Conservation (phyloP, 1,284 basidiomycete species). For the Ganoderma sp. region DNA sequence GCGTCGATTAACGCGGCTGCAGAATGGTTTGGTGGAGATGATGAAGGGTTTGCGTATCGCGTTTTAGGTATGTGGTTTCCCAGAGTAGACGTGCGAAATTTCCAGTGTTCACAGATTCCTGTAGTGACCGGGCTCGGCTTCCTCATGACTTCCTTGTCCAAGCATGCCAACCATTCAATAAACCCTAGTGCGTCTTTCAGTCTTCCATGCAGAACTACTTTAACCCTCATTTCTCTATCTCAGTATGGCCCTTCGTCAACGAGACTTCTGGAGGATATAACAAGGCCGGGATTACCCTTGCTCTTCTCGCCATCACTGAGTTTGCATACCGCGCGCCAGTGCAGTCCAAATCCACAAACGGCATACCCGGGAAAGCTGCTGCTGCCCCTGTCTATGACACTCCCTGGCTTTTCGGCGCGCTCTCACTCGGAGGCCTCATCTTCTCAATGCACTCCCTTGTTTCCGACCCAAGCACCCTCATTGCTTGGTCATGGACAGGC, state of each 20-base stretch:
- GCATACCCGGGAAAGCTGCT: not conserved
- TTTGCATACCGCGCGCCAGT: conserved; percentile 23
- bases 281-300: conserved; percentile 63
- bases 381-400: conserved; percentile 20
- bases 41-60: conserved; percentile 50
- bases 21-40: conserved; percentile 55
- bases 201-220: not conserved
- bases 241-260: conserved; percentile 85
- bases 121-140: conserved; percentile 73
- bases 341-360: not conserved
- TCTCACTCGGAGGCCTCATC: conserved; percentile 77
- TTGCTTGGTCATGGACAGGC: conserved; percentile 93
- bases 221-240: conserved; percentile 4
- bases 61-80: conserved; percentile 58
- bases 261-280: conserved; percentile 75
- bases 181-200: conserved; percentile 66
- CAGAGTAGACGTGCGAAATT: not conserved
- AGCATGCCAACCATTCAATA: conserved; percentile 80
- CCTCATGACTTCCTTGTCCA: conserved; percentile 72
- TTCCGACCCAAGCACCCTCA: conserved; percentile 82
- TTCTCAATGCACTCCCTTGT: conserved; percentile 83
- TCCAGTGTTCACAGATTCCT: not conserved
- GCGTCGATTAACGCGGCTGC: conserved; percentile 59
- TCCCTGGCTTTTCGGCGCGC: conserved; percentile 55
- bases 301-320: conserved; percentile 53